phyloP scores from a whole-genome alignment of 1,284 basidiomycete genomes.

The Apiotrichum veenhuisii region DNA sequence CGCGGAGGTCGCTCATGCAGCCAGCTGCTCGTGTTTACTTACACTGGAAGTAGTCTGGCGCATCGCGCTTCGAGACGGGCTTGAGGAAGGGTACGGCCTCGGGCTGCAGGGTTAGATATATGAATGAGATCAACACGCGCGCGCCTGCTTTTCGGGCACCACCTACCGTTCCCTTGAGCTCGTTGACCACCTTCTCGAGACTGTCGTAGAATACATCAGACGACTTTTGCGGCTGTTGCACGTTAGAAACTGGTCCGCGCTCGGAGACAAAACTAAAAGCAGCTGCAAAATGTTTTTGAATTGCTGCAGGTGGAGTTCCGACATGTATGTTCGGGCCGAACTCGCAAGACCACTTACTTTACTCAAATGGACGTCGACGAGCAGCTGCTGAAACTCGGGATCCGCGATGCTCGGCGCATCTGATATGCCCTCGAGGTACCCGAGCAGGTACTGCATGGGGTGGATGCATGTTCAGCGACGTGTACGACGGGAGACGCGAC shows the following conservation, averaged over 20 bases:
- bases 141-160: background rate
- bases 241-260: background rate
- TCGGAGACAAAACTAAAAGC: background rate
- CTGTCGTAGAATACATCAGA: constrained; percentile 89
- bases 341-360: constrained; percentile 48
- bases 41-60: constrained; percentile 87
- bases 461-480: constrained; percentile 35
- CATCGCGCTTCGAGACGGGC: constrained; percentile 79
- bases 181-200: constrained; percentile 75
- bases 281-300: too few species aligned
- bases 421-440: constrained; percentile 46
- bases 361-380: constrained; percentile 48
- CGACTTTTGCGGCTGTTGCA: constrained; percentile 56
- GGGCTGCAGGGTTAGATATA: constrained; percentile 62
- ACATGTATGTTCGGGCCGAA: too few species aligned
- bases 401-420: constrained; percentile 46
- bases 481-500: constrained; percentile 1
- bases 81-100: constrained; percentile 85
- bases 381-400: constrained; percentile 47
- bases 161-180: constrained; percentile 75
- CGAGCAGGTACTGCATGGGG: constrained; percentile 48
- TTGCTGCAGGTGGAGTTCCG: background rate
- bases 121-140: background rate
- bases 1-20: too few species aligned
- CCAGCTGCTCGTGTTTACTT: constrained; percentile 14